A percentile compares a stretch with the other conserved stretches of the same genome.
These are phyloP conservation scores for Groenewaldozyma auringiensis DNA, from an alignment of 1,139 yeast species.

Conservation along the genomic window DNA sequence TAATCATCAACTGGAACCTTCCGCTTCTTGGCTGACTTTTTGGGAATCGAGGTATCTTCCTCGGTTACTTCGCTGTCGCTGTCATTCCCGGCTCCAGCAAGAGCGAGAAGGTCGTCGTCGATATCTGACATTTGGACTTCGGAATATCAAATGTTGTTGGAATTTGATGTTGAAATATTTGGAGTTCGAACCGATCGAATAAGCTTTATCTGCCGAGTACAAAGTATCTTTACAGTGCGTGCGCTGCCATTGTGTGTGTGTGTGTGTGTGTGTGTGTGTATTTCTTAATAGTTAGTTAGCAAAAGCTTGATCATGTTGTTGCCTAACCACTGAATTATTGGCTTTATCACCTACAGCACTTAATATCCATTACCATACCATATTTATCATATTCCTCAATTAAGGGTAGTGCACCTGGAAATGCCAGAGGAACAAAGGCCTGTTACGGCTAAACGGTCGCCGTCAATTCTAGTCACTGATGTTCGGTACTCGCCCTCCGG, in stretches of 20 bases:
- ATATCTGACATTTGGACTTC: constrained; percentile 23
- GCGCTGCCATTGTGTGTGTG: no score
- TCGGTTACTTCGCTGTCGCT: constrained; percentile 21
- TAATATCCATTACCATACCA: no score
- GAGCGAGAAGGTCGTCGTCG: constrained; percentile 75
- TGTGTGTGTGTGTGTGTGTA: no score
- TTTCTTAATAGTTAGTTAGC: no score
- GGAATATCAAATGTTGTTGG: background rate
- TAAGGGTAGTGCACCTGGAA: background rate
- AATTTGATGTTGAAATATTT: no score
- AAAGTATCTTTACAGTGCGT: no score
- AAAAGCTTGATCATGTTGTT: no score
- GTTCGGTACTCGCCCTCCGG: constrained; percentile 52
- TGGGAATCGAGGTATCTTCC: constrained; percentile 15
- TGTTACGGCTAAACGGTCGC: constrained; percentile 73
- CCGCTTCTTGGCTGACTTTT: constrained; percentile 12
- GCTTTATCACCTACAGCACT: no score
- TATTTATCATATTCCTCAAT: no score
- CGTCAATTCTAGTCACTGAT: constrained; percentile 89
- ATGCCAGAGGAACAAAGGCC: constrained; percentile 1
- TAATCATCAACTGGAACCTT: constrained; percentile 14
- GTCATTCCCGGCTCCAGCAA: constrained; percentile 63
- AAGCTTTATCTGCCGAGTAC: no score
- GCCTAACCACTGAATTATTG: no score
- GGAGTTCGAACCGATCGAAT: no score